Percentiles rank a stretch among this genome's conserved stretches.
Conservation (phyloP, 106 monocot genomes). For the Triglochin maritima region DNA sequence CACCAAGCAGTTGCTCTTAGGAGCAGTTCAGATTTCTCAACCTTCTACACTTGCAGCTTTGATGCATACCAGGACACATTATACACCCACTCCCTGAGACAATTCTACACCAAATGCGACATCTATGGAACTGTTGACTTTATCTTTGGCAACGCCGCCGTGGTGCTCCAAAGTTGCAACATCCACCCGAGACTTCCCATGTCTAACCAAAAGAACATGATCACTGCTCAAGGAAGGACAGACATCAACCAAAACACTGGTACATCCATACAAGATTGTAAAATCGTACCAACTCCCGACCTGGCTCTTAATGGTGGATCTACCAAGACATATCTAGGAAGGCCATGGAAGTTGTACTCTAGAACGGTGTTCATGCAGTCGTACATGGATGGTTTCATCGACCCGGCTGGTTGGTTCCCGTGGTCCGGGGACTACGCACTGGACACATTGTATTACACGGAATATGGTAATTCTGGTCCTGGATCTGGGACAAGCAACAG, state of each 20-base stretch:
- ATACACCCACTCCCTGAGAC: conserved; percentile 1
- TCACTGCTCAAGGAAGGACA: conserved; percentile 5
- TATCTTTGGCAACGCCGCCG: conserved; percentile 2
- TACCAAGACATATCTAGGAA: conserved; percentile 1
- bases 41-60: not conserved
- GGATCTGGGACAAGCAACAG: not conserved
- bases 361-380: conserved; percentile 11
- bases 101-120: conserved; percentile 1
- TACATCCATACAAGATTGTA: conserved; percentile 3
- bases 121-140: conserved; percentile 1
- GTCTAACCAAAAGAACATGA: conserved; percentile 1
- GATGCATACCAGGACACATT: conserved; percentile 11
- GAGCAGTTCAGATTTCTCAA: not conserved
- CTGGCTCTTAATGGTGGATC: not conserved
- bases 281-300: not conserved
- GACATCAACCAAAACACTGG: conserved; percentile 8
- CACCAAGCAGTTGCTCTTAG: conserved; percentile 5
- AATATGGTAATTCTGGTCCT: conserved; percentile 1
- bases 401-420: not conserved
- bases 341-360: conserved; percentile 6
- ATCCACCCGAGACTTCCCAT: not conserved
- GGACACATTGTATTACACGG: conserved; percentile 7
- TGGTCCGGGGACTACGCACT: conserved; percentile 6
- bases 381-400: conserved; percentile 1
- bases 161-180: conserved; percentile 3